Base-by-base conservation (phyloP, 768 basidiomycete species). In the Rhodotorula graminis region DNA sequence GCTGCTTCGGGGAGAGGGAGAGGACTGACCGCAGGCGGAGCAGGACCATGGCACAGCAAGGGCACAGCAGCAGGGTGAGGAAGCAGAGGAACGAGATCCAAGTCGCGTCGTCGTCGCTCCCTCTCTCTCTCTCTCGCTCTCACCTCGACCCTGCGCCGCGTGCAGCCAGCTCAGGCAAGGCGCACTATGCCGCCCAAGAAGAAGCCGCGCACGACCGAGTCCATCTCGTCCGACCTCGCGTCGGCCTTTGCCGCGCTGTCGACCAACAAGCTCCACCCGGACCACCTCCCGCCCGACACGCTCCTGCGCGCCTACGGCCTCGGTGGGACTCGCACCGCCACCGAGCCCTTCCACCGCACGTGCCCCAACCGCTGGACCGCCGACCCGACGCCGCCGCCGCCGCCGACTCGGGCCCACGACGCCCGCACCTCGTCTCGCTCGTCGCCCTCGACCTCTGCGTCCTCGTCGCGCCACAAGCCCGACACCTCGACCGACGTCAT, bases 261-360 rank as follows among this genome's bases (percentile, higher is more conserved):
- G 47, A 14, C 33, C 33, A 49, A 57, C 57, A 56, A 64, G 31
- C n/a, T 7, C n/a, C 52, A 64, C 62, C 69, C 69, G 42, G 58
- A 66, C 29, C 31, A 14, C 18, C 42, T 70, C 56, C 33, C 72
- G 15, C 21, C 9, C 15, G 55, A 64, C 10, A 59, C 61, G 33
- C 59, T 74, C 65, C 9, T 27, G 2, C 65, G 69, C n/a, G 65
- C 69, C 0, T 71, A 67, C 42, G 73, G 73, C n/a, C 65, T 74
- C 37, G 69, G 62, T 1, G 33, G 27, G 11, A 65, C 73, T 10
- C 49, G 46, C 23, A 11, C 53, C 19, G 19, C 21, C 46, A 6
- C 52, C 7, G 9, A 57, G 11, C 9, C 55, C 29, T 58, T 68
- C 29, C n/a, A 56, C 57, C n/a, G 57, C 23, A 6, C 27, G 8